Evolutionary conservation across 1,284 basidiomycete species (phyloP).

Genomic region (Afroboletus lepidellus): DNA sequence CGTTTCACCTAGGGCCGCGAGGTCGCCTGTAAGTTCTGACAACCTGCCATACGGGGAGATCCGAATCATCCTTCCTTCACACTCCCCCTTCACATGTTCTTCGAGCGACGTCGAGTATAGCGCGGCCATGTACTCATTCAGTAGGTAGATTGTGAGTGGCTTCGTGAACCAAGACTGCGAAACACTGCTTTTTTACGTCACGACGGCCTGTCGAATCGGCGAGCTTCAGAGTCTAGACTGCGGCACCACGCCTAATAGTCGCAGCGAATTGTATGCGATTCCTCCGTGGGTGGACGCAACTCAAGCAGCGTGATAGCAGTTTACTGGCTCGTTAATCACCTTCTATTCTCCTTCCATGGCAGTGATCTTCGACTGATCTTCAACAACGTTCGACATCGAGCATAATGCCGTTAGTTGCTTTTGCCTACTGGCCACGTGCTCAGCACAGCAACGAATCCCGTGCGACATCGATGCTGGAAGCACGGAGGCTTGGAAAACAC

Average conservation of each 20-base stretch:
- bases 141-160: background rate
- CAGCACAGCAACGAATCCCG: background rate
- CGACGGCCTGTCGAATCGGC: background rate
- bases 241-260: background rate
- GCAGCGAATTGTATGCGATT: background rate
- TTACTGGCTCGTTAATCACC: slow-evolving; percentile 23
- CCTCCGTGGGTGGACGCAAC: background rate
- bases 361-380: slow-evolving; percentile 35
- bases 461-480: slow-evolving; percentile 1
- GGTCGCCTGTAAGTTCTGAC: slow-evolving; percentile 1
- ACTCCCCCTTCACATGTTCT: slow-evolving; percentile 2
- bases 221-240: slow-evolving; percentile 5
- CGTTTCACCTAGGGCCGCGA: background rate
- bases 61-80: background rate
- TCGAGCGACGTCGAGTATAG: background rate
- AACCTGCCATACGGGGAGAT: background rate
- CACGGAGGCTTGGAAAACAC: background rate
- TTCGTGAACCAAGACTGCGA: slow-evolving; percentile 2
- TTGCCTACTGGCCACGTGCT: slow-evolving; percentile 13
- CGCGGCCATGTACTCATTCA: slow-evolving; percentile 2
- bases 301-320: slow-evolving; percentile 5
- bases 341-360: slow-evolving; percentile 26
- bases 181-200: slow-evolving; percentile 25
- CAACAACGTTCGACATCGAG: slow-evolving; percentile 15
- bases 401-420: slow-evolving; percentile 12